Base-by-base conservation (phyloP, 371 early-diverging fungal species). In the Racocetra persica region DNA sequence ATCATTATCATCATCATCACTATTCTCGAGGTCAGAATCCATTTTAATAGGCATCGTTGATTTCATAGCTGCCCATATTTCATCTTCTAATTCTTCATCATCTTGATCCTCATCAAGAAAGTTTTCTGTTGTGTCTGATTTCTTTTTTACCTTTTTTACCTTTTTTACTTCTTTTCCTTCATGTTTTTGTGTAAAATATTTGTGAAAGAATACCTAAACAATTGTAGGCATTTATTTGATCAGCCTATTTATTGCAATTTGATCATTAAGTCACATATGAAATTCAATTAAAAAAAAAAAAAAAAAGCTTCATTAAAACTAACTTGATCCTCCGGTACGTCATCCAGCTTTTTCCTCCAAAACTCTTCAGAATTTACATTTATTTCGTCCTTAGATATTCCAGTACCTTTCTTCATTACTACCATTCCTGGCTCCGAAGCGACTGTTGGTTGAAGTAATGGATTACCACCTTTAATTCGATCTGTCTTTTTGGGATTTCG, bases 401-500 rank as follows among this genome's bases (percentile, higher is more conserved):
- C 86, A 82, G 84, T 75, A n/a, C 81, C 80, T 77, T 84, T 86
- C 78, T 84, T 84, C 80, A 84, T 84, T 71, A 84, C 82, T 63
- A 87, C 82, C 52, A 81, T 84, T 74, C 79, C 71, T 28, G 49
- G 72, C 5, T 72, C 52, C 22, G 77, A 26, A 4, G 78, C 76
- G 60, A 81, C 86, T 81, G 89, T 77, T 78, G 91, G 90, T 77
- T 91, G 92, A 92, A 91, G 91, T 72, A 91, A 90, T 20, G 91
- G 87, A n/a, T 83, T 81, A 28, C 77, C 57, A 28, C 74, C 63
- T 51, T 80, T 54, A 83, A 84, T 24, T 0, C 77, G 79, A 6
- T 81, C 51, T n/a, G 83, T 83, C 82, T 93, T 92, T 88, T 97
- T 97, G 51, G 98, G 95, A 86, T 96, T 97, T 85, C 97, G 95